Percentiles rank a stretch among this genome's conserved stretches.
phyloP scores from a whole-genome alignment of 2,329 filamentous ascomycete species.

The Rasamsonia emersonii region DNA sequence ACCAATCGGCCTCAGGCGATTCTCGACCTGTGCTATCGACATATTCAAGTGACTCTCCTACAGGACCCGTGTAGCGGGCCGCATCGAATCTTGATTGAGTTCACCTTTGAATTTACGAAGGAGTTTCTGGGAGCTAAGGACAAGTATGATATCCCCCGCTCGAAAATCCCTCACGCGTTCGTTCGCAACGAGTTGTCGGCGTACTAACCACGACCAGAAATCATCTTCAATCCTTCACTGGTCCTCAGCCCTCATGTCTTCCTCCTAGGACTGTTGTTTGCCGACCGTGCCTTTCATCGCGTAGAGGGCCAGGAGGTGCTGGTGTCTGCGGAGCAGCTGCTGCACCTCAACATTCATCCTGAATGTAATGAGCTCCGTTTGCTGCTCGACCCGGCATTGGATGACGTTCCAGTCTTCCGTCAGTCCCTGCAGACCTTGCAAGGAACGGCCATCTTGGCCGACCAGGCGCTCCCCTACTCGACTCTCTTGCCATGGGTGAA shows the following conservation, averaged over 20 bases:
- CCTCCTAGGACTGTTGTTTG: constrained; percentile 4
- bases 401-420: constrained; percentile 6
- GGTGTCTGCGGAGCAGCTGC: constrained; percentile 10
- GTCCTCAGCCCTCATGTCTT: constrained; percentile 4
- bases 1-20: constrained; percentile 9
- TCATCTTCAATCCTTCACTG: constrained; percentile 4
- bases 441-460: constrained; percentile 6
- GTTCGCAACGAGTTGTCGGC: constrained; percentile 3
- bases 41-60: constrained; percentile 10
- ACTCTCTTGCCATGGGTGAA: constrained; percentile 2
- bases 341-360: constrained; percentile 8
- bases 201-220: constrained; percentile 3
- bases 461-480: constrained; percentile 7
- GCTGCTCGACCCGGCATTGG: constrained; percentile 6
- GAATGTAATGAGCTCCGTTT: constrained; percentile 8
- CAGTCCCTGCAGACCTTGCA: constrained; percentile 7
- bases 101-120: constrained; percentile 4
- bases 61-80: constrained; percentile 11
- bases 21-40: constrained; percentile 10
- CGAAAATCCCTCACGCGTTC: background rate
- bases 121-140: constrained; percentile 3
- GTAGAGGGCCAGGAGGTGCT: constrained; percentile 9
- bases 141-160: background rate
- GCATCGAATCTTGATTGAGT: constrained; percentile 2
- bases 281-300: background rate